Base-by-base conservation (phyloP, 129 eudicot genomes). In the Pseudognaphalium luteoalbum region DNA sequence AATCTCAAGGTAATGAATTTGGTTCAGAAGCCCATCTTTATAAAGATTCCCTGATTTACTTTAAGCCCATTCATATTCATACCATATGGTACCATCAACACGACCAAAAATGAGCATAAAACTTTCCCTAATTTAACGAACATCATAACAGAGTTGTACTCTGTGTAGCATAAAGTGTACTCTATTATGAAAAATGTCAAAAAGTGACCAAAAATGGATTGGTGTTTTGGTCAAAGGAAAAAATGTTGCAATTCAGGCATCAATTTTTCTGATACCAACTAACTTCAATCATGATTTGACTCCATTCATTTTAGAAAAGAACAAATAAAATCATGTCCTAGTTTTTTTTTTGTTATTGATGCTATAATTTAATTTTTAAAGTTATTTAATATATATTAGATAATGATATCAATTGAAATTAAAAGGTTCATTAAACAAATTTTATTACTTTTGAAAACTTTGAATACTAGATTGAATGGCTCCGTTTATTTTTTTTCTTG, bases 1-100 rank as follows among this genome's bases (percentile, higher is more conserved):
- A 73, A 73, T 80, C 83, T 80, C 80, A 80, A 80, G 68, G 74
- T 54, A 34, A 72, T 65, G 57, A 78, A 78, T 80, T 62, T 14
- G 50, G 56, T 63, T 73, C 80, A 80, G 79, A 47, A 70, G 65
- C 39, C 78, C 75, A 73, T 66, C 50, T 66, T 73, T 56, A 67
- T 12, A 54, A 29, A 80, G 79, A 80, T 80, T 80, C 83, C 74
- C 71, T 80, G 76, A 39, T 66, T 73, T 44, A 67, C 75, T 80
- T 80, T 65, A 66, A 57, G 37, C 75, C 70, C 33, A 78, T 70
- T 69, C 70, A 67, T 41, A 57, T 58, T 68, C 70, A 70, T 44
- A 59, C 33, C 70, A 67, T 54, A 60, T 73, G 65, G 70, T 73
- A 41, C 79, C 72, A 73, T 73, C 63, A 66, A 64, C 63, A 41